Conservation (phyloP, 2,329 filamentous ascomycete genomes). For the Biscogniauxia marginata region DNA sequence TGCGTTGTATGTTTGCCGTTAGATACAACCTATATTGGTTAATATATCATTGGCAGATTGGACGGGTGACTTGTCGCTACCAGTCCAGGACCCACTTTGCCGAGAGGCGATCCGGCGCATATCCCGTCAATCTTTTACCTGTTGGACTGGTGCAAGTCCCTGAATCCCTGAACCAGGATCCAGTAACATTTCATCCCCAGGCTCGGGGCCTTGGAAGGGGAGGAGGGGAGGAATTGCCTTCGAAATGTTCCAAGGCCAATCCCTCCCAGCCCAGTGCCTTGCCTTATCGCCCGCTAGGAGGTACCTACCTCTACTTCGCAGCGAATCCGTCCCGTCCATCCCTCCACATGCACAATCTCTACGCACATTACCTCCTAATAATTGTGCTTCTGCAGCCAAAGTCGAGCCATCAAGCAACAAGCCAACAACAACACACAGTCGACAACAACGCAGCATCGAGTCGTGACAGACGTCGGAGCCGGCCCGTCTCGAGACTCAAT, state of each 20-base stretch:
- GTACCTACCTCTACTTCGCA: not conserved
- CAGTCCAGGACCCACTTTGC: not conserved
- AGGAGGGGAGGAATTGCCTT: not conserved
- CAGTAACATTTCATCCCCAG: not conserved
- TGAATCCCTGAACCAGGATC: not conserved
- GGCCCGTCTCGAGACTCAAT: constrained; percentile 9
- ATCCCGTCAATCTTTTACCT: constrained; percentile 1
- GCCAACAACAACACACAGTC: not conserved
- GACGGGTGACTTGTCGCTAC: not conserved
- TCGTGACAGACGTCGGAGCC: not conserved
- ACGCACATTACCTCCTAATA: not conserved
- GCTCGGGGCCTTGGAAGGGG: not conserved
- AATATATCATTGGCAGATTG: too few relatives aligned
- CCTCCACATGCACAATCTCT: not conserved
- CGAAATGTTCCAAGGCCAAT: not conserved
- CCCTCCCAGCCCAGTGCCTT: not conserved
- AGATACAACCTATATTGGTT: not conserved
- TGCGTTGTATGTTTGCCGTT: not conserved
- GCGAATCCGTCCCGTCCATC: not conserved
- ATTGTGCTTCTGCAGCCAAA: not conserved
- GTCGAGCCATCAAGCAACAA: not conserved
- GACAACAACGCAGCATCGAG: not conserved
- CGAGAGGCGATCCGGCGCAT: constrained; percentile 1
- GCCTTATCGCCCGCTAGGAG: not conserved
- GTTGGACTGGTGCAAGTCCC: not conserved